Conservation (phyloP, 2,329 filamentous ascomycete species). For the Colletotrichum coccodes region DNA sequence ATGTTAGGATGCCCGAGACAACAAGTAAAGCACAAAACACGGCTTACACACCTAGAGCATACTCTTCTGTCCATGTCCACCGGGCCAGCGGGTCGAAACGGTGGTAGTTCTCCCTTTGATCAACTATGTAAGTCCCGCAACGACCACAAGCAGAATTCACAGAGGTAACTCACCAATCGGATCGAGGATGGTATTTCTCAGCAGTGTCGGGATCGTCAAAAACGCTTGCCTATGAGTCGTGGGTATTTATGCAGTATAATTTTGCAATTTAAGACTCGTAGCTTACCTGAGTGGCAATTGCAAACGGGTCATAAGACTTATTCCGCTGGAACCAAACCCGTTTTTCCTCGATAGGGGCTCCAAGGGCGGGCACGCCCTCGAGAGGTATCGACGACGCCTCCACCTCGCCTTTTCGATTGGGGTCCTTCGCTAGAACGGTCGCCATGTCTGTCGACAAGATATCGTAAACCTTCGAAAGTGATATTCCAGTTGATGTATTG, state of each 20-base stretch:
- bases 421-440: conserved; percentile 31
- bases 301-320: conserved; percentile 40
- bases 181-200: conserved; percentile 45
- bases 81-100: conserved; percentile 57
- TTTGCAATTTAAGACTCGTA: background rate
- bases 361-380: conserved; percentile 37
- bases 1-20: background rate
- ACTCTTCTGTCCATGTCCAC: conserved; percentile 54
- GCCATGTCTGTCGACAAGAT: conserved; percentile 12
- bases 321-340: conserved; percentile 46
- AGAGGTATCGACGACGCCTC: conserved; percentile 31
- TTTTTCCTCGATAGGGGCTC: conserved; percentile 38
- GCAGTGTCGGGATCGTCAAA: conserved; percentile 50
- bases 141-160: background rate
- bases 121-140: background rate
- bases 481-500: background rate
- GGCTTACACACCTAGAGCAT: conserved; percentile 34
- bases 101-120: conserved; percentile 51
- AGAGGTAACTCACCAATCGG: conserved; percentile 34
- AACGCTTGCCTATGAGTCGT: conserved; percentile 41
- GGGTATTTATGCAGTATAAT: background rate
- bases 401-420: background rate
- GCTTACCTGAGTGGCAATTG: conserved; percentile 45
- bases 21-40: too few relatives aligned
- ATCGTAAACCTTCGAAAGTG: background rate